Conservation (phyloP, 1,284 basidiomycete genomes). For the Violaceomyces palustris region DNA sequence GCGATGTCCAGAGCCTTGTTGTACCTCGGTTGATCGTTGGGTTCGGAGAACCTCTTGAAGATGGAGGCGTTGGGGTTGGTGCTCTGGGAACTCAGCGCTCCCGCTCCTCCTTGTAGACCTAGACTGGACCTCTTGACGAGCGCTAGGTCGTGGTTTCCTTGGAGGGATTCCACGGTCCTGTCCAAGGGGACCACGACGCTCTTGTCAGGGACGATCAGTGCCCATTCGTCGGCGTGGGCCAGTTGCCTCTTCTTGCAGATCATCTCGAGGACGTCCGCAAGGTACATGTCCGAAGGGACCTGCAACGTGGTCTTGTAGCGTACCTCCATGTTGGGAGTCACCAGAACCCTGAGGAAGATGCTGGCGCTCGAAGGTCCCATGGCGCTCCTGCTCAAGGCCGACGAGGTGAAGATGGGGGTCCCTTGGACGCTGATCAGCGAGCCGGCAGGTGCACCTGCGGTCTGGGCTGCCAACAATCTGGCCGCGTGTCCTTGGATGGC, state of each 20-base stretch:
- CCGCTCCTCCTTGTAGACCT: conserved; percentile 51
- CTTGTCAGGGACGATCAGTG: conserved; percentile 40
- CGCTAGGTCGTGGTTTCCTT: conserved; percentile 76
- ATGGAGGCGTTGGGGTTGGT: conserved; percentile 74
- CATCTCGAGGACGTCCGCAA: conserved; percentile 84
- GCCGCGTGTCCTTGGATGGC: background rate
- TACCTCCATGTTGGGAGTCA: conserved; percentile 43
- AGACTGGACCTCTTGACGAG: conserved; percentile 64
- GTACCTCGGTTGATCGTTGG: conserved; percentile 64
- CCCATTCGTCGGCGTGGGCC: conserved; percentile 43
- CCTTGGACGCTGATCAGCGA: conserved; percentile 34
- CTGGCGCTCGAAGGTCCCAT: conserved; percentile 23
- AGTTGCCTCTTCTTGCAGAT: conserved; percentile 46
- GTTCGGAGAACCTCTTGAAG: conserved; percentile 56
- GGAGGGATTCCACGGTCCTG: conserved; percentile 86
- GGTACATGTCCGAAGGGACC: conserved; percentile 75
- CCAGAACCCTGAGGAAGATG: conserved; percentile 42
- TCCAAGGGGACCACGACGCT: conserved; percentile 82
- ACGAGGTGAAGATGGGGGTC: conserved; percentile 40
- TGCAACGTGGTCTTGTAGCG: conserved; percentile 52
- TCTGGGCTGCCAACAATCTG: background rate
- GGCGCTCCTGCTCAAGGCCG: conserved; percentile 25
- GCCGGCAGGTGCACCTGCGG: conserved; percentile 6
- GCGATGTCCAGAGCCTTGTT: conserved; percentile 44
- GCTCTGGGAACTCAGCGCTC: conserved; percentile 54